phyloP scores from a whole-genome alignment of 2,329 filamentous ascomycete species.

The Harringtonia aguacate region DNA sequence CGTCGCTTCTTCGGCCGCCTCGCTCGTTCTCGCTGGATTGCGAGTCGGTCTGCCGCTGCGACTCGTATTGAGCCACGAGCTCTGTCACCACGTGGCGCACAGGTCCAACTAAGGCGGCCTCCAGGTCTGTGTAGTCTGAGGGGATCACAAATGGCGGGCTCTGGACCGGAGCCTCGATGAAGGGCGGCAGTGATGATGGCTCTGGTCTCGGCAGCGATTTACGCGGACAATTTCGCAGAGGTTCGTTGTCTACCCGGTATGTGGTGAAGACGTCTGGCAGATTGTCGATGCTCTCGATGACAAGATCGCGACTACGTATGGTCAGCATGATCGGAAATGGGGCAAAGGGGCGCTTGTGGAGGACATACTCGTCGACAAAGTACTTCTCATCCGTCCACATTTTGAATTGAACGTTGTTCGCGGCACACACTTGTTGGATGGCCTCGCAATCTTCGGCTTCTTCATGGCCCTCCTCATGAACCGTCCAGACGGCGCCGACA shows the following conservation, averaged over 20 bases:
- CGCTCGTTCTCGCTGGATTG: no score
- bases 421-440: conserved; percentile 41
- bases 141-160: conserved; percentile 53
- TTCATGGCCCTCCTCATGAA: conserved; percentile 56
- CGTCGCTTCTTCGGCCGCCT: no score
- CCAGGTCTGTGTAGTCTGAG: conserved; percentile 37
- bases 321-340: no score
- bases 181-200: conserved; percentile 40
- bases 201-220: conserved; percentile 40
- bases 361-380: conserved; percentile 58
- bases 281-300: conserved; percentile 43
- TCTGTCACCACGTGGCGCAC: conserved; percentile 38
- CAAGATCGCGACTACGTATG: conserved; percentile 60
- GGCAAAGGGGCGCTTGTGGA: no score
- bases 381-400: conserved; percentile 69
- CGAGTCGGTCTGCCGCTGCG: no score
- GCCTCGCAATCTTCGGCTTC: conserved; percentile 52
- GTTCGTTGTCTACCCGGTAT: conserved; percentile 64
- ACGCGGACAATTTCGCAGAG: conserved; percentile 55
- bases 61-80: neutral
- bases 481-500: conserved; percentile 64
- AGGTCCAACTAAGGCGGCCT: conserved; percentile 45
- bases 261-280: conserved; percentile 67
- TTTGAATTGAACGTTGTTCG: conserved; percentile 47
- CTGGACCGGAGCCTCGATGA: conserved; percentile 52